A percentile compares a stretch with the other conserved stretches of the same genome.
Conservation (phyloP, 257 asterid species). For the Lavandula angustifolia region DNA sequence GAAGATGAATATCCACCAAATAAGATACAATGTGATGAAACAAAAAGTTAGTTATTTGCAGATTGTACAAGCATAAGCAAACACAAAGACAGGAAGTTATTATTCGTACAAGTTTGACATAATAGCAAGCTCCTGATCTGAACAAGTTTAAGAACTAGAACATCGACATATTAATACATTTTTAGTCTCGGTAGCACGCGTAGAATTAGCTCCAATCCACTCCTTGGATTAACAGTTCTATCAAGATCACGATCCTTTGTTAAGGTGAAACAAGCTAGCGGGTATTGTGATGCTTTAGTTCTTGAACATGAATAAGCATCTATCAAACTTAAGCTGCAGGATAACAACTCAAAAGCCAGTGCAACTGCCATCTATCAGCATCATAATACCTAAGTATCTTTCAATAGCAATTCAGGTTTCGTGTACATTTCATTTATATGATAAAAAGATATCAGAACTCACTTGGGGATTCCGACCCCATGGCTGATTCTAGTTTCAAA, state of each 20-base stretch:
- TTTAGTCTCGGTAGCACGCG: background rate
- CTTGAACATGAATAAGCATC: constrained; percentile 2
- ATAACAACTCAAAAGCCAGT: background rate
- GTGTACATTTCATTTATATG: background rate
- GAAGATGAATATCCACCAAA: no score
- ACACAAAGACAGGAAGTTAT: background rate
- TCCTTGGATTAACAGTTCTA: background rate
- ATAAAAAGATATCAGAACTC: no score
- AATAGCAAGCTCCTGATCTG: background rate
- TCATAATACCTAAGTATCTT: background rate
- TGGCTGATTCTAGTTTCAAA: background rate
- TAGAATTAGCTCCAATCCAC: background rate
- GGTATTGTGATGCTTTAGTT: background rate
- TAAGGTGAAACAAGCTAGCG: no score
- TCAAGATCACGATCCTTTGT: background rate
- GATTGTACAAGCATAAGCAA: background rate
- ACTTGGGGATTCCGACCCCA: no score
- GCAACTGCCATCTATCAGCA: background rate
- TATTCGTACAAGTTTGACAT: background rate
- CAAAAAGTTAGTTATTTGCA: constrained; percentile 5
- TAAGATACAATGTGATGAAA: no score
- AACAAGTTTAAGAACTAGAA: background rate
- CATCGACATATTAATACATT: background rate
- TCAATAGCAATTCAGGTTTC: background rate
- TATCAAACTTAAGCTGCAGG: background rate